phyloP scores from a whole-genome alignment of 2,329 filamentous ascomycete genomes.

The Rasamsonia emersonii region DNA sequence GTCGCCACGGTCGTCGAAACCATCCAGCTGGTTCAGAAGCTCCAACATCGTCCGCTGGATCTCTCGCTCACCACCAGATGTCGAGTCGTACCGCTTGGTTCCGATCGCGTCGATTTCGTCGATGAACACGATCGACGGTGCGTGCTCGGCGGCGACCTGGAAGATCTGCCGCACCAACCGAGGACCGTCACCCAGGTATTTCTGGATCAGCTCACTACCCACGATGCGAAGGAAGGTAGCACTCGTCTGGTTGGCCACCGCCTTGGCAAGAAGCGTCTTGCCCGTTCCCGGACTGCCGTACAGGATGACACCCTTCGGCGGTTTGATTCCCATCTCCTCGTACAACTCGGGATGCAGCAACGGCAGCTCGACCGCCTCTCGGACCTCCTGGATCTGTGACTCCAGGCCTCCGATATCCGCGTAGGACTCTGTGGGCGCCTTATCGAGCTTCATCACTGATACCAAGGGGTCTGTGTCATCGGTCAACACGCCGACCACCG shows the following conservation, averaged over 20 bases:
- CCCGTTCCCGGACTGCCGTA: constrained; percentile 96
- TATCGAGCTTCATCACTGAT: constrained; percentile 98
- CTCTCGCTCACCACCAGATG: constrained; percentile 91
- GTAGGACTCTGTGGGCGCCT: constrained; percentile 95
- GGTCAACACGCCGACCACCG: constrained; percentile 92
- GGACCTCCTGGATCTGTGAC: constrained; percentile 90
- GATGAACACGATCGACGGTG: constrained; percentile 96
- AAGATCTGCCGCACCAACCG: constrained; percentile 88
- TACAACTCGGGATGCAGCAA: constrained; percentile 93
- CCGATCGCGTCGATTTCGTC: constrained; percentile 99
- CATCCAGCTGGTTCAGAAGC: constrained; percentile 93
- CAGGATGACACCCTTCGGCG: constrained; percentile 97
- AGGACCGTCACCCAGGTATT: constrained; percentile 94
- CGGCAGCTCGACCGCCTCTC: constrained; percentile 92
- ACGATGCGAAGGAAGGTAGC: constrained; percentile 97
- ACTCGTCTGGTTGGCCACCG: constrained; percentile 97
- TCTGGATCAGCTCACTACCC: constrained; percentile 94
- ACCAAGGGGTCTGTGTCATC: constrained; percentile 94
- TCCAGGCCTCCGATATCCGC: constrained; percentile 97
- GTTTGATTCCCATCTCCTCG: constrained; percentile 99
- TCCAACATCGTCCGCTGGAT: constrained; percentile 98
- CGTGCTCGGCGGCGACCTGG: constrained; percentile 85
- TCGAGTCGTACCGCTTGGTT: constrained; percentile 97
- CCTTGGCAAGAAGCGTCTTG: constrained; percentile 92
- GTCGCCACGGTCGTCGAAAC: constrained; percentile 96